Base-by-base conservation (phyloP, 768 basidiomycete genomes). In the Russula ochroleuca region DNA sequence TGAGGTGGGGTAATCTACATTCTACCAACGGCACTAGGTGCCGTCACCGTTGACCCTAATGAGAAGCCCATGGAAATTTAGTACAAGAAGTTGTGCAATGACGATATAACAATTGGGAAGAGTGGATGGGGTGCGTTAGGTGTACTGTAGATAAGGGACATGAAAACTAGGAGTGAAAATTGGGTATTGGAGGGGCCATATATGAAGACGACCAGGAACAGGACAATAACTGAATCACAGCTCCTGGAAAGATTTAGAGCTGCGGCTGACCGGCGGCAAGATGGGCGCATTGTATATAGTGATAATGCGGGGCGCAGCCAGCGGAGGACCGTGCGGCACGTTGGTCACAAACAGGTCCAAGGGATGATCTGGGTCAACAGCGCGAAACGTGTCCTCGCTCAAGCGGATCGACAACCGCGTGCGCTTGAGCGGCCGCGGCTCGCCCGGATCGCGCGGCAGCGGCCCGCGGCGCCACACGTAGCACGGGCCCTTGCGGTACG, bases 401-500 rank as follows among this genome's bases (percentile, higher is more conserved):
- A 41, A 52, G 3, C 37, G 28, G 7, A 64, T 54, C 47, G 45
- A 55, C 13, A 64, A 11, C 38, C 47, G 47, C 31, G 63, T 38
- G 40, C 63, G 63, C 47, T 59, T 60, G 17, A 55, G 59, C 35
- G 41, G 41, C 2, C 33, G 57, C 14, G 51, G 33, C 15, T 57
- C 62, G 5, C 9, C 33, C 3, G 56, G 40, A 21, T 58, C 57
- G 0, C 14, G 19, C 8, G 51, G 33, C 19, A 23, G 5, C 5
- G 64, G 59, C 5, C 35, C 52, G 33, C 57, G 62, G 0, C 50
- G 57, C 65, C 65, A 67, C 4, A 57, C 62, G 21, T 56, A 28
- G 52, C 62, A 59, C 2, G 57, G 38, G 41, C 62, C 57, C 28
- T 59, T 64, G 45, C 63, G 65, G 33, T 51, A 65, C 3, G 65